Evolutionary conservation across 768 basidiomycete genomes (phyloP), one percentile per base, ranked within the genome.

Genomic region (Rhizopogon roseolus): DNA sequence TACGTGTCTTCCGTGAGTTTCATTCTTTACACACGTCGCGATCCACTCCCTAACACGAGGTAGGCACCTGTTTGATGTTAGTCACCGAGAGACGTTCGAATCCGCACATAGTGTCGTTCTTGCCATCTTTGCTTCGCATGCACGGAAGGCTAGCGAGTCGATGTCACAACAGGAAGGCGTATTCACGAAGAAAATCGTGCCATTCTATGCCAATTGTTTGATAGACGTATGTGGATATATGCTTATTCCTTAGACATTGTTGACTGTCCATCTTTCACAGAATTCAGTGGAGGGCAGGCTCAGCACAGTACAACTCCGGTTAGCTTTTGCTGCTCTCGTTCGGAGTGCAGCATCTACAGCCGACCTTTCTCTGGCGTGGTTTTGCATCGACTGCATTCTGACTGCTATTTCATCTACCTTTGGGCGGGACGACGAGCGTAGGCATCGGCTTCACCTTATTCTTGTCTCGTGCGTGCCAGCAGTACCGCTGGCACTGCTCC

Each of bases 61-160:
- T 60, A 91, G 90, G 16, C 79, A 86, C 63, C 73, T 92, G 28
- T 76, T 72, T 50, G 77, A 84, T 53, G 59, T 82, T 1, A 53
- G 52, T 13, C 75, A 89, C 58, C 82, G 87, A 34, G 88, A 93
- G 58, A 82, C 82, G n/a, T 94, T 84, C 60, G 92, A 95, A 66
- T 87, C 90, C 0, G 84, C 91, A 1, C 93, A 94, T 65, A 93
- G 92, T 8, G 88, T 90, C 27, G 71, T 94, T 36, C 73, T 95
- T 13, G 78, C 91, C 4, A 74, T 91, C 39, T 86, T 92, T 62
- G 79, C 86, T 9, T 75, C 81, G 28, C 76, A 80, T 60, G 80
- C 82, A 0, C 76, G 80, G 56, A 69, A 65, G 17, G 44, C 60
- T 25, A 57, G 51, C 7, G 53, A 65, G 50, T 44, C 38, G n/a